Evolutionary conservation across 2,329 filamentous ascomycete genomes (phyloP).

Genomic region (Phyllosticta citriasiana): DNA sequence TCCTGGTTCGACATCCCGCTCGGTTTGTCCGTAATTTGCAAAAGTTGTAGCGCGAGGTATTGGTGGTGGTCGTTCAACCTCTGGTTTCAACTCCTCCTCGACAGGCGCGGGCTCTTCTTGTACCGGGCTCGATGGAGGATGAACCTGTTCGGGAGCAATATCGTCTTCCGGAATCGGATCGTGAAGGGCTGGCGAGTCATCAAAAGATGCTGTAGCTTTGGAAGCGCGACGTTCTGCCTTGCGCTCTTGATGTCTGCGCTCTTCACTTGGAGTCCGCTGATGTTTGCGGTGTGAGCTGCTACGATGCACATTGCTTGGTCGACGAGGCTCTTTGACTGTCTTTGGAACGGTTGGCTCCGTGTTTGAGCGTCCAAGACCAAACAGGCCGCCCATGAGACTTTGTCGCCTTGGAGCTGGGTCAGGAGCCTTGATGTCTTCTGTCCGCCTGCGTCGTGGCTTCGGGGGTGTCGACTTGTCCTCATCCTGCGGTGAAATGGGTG

Average conservation of each 20-base stretch:
- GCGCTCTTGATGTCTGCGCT: constrained; percentile 1
- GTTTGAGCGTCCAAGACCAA: neutral
- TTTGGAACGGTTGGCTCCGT: neutral
- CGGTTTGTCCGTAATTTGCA: neutral
- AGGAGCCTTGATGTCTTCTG: neutral
- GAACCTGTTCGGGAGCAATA: neutral
- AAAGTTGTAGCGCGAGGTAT: neutral
- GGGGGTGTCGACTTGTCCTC: neutral
- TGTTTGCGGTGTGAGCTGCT: neutral
- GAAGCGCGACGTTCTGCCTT: constrained; percentile 5
- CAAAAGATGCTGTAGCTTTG: neutral
- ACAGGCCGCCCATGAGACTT: neutral
- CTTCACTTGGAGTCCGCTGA: constrained; percentile 2
- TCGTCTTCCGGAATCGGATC: neutral
- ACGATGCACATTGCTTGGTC: neutral
- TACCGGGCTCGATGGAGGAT: neutral
- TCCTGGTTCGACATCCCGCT: neutral
- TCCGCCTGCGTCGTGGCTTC: constrained; percentile 1
- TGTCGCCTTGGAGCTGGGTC: neutral
- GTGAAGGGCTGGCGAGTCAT: neutral
- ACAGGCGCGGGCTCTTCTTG: neutral
- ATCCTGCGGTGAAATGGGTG: neutral
- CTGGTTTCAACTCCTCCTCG: neutral
- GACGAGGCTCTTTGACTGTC: neutral
- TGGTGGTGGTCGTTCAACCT: neutral